These are phyloP conservation scores for Arthroderma uncinatum DNA, from an alignment of 2,329 filamentous ascomycete species.

Conservation along the genomic window DNA sequence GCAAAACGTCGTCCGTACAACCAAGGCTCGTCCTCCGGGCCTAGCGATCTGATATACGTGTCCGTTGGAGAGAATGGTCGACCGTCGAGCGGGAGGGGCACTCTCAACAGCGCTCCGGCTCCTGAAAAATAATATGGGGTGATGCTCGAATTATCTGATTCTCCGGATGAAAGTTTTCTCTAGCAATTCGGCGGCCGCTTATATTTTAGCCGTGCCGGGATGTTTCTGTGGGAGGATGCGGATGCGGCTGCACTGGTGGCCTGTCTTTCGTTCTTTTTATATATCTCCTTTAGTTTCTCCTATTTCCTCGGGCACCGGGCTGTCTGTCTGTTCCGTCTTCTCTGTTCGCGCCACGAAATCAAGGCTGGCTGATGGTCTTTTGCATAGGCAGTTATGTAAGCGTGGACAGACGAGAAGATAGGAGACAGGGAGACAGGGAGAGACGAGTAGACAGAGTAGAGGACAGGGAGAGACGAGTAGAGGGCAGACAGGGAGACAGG, in stretches of 20 bases:
- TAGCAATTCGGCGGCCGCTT: background rate
- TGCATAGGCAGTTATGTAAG: background rate
- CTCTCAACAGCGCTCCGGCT: background rate
- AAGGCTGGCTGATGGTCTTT: background rate
- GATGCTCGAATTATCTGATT: constrained; percentile 1
- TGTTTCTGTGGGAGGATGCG: no score
- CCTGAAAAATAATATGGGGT: background rate
- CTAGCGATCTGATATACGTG: background rate
- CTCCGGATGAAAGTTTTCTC: background rate
- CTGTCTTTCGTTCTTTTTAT: background rate
- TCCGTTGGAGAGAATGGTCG: background rate
- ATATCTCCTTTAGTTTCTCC: background rate
- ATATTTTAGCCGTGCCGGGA: background rate
- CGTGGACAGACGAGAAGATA: background rate
- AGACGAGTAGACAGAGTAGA: background rate
- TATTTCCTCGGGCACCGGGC: background rate
- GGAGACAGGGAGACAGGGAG: background rate
- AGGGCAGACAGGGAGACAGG: no score
- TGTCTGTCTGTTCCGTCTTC: background rate
- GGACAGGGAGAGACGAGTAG: background rate
- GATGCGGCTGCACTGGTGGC: no score
- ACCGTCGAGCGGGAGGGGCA: background rate
- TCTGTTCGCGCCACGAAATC: background rate
- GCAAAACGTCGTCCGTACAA: background rate
- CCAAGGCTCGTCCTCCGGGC: background rate